These are phyloP conservation scores for Botrytis pseudocinerea DNA, from an alignment of 2,329 filamentous ascomycete species.

Conservation along the genomic window DNA sequence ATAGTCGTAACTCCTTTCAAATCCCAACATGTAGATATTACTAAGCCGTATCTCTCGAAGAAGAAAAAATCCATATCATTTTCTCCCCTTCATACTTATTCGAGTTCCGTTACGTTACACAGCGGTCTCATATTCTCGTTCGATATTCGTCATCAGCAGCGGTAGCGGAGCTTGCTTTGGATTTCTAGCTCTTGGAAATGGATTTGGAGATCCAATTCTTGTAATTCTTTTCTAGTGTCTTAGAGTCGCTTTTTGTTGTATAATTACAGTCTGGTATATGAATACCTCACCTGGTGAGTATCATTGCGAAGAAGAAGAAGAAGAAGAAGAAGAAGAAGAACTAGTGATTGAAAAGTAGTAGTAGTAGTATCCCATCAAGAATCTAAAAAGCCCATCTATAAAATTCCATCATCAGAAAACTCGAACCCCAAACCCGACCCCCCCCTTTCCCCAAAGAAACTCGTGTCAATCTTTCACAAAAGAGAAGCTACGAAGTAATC, in stretches of 20 bases:
- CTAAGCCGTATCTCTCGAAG: background rate
- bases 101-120: background rate
- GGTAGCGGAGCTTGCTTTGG: background rate
- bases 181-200: background rate
- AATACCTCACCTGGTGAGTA: background rate
- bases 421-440: background rate
- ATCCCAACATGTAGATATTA: background rate
- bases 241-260: background rate
- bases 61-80: background rate
- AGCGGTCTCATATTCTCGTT: background rate
- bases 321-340: no score
- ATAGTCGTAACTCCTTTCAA: background rate
- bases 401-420: background rate
- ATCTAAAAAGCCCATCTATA: background rate
- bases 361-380: background rate
- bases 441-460: rapidly evolving
- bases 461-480: background rate
- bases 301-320: no score
- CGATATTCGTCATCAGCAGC: background rate
- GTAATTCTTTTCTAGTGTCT: background rate
- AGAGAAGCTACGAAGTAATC: background rate
- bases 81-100: background rate
- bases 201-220: background rate
- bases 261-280: background rate
- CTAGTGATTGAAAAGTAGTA: background rate